These are phyloP conservation scores for Candida ponderosae DNA, from an alignment of 805 yeast genomes.

Conservation along the genomic window DNA sequence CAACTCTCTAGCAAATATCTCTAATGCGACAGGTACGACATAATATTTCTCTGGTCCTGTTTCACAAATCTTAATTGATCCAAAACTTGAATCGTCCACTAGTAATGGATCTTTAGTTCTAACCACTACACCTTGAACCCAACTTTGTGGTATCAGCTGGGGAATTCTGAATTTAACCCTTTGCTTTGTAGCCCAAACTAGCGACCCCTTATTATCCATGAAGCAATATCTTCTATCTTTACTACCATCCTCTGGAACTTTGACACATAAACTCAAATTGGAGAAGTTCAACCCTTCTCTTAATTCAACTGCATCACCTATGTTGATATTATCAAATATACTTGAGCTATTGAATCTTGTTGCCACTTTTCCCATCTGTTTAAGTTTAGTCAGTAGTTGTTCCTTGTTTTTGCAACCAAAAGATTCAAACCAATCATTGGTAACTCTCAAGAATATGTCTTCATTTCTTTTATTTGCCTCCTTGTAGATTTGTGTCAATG, in stretches of 20 bases:
- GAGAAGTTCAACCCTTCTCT: conserved; percentile 31
- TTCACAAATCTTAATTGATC: conserved; percentile 23
- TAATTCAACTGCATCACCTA: conserved; percentile 62
- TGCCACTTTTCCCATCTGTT: no score
- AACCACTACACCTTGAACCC: conserved; percentile 23
- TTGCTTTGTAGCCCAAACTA: conserved; percentile 38
- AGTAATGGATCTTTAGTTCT: conserved; percentile 7
- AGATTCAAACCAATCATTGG: no score
- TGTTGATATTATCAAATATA: conserved; percentile 16
- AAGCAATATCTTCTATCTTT: conserved; percentile 49
- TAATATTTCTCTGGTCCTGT: conserved; percentile 18
- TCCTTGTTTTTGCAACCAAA: no score
- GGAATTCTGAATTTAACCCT: conserved; percentile 49
- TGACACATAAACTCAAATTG: conserved; percentile 46
- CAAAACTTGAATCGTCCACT: conserved; percentile 16
- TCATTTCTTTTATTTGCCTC: no score
- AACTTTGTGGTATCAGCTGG: conserved; percentile 32
- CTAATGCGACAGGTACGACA: conserved; percentile 26
- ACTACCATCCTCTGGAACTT: conserved; percentile 37
- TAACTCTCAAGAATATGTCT: no score
- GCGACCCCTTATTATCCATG: conserved; percentile 48
- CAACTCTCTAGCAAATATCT: conserved; percentile 25
- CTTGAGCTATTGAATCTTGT: no score
- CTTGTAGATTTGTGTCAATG: no score
- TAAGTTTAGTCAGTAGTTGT: no score